Percentiles rank a stretch among this genome's conserved stretches.
These are phyloP conservation scores for Melanomma pulvis-pyrius DNA, from an alignment of 495 filamentous ascomycete species.

Conservation along the genomic window DNA sequence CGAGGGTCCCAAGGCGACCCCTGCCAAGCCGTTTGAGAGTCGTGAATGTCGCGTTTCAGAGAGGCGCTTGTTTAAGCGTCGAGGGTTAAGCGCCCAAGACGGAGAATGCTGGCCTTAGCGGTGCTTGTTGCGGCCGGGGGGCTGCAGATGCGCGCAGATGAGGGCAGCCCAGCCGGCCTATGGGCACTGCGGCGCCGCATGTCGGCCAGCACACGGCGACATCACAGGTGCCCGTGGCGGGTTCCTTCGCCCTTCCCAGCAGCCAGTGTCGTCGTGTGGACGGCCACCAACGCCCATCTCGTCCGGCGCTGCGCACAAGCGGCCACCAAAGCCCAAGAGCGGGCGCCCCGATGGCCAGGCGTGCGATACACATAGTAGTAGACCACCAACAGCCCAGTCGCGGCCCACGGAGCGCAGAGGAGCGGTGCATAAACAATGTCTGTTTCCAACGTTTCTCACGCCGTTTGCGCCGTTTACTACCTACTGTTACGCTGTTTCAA, in stretches of 20 bases:
- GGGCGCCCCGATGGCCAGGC: no score
- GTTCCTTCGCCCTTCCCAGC: not conserved
- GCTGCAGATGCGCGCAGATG: no score
- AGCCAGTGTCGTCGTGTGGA: not conserved
- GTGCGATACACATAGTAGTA: not conserved
- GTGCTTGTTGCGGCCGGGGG: not conserved
- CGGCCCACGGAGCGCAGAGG: not conserved
- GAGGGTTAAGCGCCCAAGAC: not conserved
- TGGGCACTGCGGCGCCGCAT: not conserved
- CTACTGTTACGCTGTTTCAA: not conserved
- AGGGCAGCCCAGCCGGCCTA: no score
- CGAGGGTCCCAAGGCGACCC: not conserved
- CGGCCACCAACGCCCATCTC: not conserved
- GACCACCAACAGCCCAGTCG: constrained; percentile 1
- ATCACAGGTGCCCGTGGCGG: not conserved
- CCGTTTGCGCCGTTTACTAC: no score
- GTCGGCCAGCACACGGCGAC: not conserved
- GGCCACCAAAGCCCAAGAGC: no score
- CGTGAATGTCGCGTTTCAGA: not conserved
- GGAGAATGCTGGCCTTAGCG: not conserved
- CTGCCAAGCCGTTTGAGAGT: not conserved
- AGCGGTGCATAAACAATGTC: constrained; percentile 1
- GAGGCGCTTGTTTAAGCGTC: not conserved
- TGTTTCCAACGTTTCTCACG: constrained; percentile 10
- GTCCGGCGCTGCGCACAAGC: no score